These are phyloP conservation scores for Colletotrichum cereale DNA, from an alignment of 2,329 filamentous ascomycete species.

Conservation along the genomic window DNA sequence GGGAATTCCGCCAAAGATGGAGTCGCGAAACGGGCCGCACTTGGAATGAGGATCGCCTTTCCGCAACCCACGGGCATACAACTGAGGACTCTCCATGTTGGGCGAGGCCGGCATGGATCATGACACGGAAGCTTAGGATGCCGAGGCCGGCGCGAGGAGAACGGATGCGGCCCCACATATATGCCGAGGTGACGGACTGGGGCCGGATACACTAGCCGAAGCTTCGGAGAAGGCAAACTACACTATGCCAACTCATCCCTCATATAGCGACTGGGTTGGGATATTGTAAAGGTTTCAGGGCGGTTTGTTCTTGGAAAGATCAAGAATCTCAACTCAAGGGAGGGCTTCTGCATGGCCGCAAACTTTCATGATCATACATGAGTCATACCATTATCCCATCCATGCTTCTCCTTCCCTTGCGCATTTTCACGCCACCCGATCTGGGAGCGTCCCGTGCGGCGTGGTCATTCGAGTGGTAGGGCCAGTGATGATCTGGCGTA, in stretches of 20 bases:
- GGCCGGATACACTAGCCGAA: background rate
- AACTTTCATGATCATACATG: slow-evolving; percentile 6
- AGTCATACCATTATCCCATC: slow-evolving; percentile 19
- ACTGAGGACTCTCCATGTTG: background rate
- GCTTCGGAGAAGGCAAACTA: background rate
- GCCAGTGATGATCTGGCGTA: background rate
- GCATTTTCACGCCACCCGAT: slow-evolving; percentile 14
- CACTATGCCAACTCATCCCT: background rate
- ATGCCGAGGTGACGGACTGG: slow-evolving; percentile 21
- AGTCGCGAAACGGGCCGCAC: background rate
- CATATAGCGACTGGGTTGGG: no score
- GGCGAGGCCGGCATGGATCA: slow-evolving; percentile 4
- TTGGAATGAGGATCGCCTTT: no score
- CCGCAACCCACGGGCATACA: background rate
- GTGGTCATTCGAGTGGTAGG: background rate
- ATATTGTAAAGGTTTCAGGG: no score
- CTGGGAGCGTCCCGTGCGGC: background rate
- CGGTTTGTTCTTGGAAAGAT: no score
- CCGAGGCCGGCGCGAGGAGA: slow-evolving; percentile 19
- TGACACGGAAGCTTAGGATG: background rate
- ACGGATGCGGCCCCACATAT: slow-evolving; percentile 17
- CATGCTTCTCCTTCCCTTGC: background rate
- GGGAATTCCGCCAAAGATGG: background rate
- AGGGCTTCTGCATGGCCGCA: no score
- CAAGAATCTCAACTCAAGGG: no score